phyloP scores from a whole-genome alignment of 2,329 filamentous ascomycete genomes.

The Claviceps sp. region DNA sequence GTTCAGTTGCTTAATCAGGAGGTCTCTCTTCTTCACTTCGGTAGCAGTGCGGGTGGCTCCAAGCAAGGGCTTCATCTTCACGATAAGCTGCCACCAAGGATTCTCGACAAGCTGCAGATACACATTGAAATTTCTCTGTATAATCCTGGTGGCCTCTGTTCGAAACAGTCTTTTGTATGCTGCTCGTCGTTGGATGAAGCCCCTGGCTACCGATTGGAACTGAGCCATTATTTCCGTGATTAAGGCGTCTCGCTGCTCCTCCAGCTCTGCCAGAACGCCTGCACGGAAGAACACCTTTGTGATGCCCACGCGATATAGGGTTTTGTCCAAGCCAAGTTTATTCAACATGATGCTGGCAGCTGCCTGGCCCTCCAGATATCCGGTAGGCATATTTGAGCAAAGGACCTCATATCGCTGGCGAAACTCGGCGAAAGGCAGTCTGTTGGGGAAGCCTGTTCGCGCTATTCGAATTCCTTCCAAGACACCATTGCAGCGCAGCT shows the following conservation, averaged over 20 bases:
- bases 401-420: slow-evolving; percentile 91
- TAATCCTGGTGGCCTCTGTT: slow-evolving; percentile 85
- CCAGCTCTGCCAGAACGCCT: slow-evolving; percentile 87
- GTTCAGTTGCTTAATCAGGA: slow-evolving; percentile 79
- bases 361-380: slow-evolving; percentile 80
- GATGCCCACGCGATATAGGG: slow-evolving; percentile 82
- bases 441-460: slow-evolving; percentile 90
- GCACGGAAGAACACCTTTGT: slow-evolving; percentile 98
- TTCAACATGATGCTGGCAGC: slow-evolving; percentile 79
- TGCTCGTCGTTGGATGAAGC: slow-evolving; percentile 75
- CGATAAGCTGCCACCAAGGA: slow-evolving; percentile 94
- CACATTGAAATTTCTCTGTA: slow-evolving; percentile 85
- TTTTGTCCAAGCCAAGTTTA: slow-evolving; percentile 70
- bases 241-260: slow-evolving; percentile 85
- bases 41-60: slow-evolving; percentile 83
- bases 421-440: slow-evolving; percentile 85
- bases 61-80: slow-evolving; percentile 87
- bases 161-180: slow-evolving; percentile 90
- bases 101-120: slow-evolving; percentile 83
- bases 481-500: slow-evolving; percentile 96
- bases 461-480: slow-evolving; percentile 97
- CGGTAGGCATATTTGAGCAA: slow-evolving; percentile 75
- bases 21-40: slow-evolving; percentile 90
- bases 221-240: slow-evolving; percentile 88
- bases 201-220: slow-evolving; percentile 85